These are phyloP conservation scores for Cudoniella acicularis DNA, from an alignment of 495 filamentous ascomycete species.

Conservation along the genomic window DNA sequence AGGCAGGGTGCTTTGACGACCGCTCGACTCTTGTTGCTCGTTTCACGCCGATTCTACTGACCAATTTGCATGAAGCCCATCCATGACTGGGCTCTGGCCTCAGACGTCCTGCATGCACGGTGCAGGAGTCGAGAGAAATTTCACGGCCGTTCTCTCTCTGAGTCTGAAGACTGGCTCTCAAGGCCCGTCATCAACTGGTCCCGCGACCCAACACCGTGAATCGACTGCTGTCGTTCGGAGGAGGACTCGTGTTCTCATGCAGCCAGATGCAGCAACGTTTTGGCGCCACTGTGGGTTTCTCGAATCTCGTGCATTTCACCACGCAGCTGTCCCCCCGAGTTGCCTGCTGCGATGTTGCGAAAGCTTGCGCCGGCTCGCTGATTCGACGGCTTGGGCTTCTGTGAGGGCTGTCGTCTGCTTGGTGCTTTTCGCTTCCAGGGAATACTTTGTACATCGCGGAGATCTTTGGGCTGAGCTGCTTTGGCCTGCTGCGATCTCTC, in stretches of 20 bases:
- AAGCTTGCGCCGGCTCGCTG: background rate
- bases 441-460: background rate
- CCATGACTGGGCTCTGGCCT: conserved; percentile 8
- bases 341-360: too few species aligned
- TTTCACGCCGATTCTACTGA: conserved; percentile 30
- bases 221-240: background rate
- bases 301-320: background rate
- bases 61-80: conserved; percentile 18
- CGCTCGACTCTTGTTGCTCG: conserved; percentile 27
- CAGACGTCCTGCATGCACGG: conserved; percentile 12
- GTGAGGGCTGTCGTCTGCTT: background rate
- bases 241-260: background rate
- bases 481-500: background rate
- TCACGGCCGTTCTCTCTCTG: background rate
- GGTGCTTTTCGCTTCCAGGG: background rate
- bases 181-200: too few species aligned
- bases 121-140: background rate
- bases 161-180: too few species aligned
- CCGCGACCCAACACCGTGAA: background rate
- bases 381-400: background rate
- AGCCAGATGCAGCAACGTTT: background rate
- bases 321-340: background rate
- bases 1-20: conserved; percentile 17
- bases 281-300: too few species aligned
- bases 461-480: background rate